Evolutionary conservation across 139 green algal species (phyloP), one percentile per base, ranked within the genome.

Genomic region (Chlorella ohadii): DNA sequence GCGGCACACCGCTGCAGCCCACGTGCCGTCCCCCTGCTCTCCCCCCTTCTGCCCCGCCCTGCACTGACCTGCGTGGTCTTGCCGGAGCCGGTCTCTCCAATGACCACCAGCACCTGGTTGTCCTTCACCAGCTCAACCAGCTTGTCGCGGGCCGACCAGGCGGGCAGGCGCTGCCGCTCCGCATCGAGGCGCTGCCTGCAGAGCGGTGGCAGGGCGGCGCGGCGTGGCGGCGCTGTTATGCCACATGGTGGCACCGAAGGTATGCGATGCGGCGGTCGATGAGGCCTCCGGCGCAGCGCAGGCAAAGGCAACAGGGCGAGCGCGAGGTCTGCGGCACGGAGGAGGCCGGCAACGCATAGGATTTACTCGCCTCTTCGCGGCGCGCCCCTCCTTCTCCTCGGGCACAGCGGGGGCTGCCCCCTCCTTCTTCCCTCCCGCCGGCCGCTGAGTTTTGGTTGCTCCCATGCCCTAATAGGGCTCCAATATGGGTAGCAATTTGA

Each of bases 51-150:
- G 5, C 19, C 59, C 59, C 28, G 38, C 33, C 28, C 66, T 13
- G 27, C 27, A 3, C 70, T 27, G 16, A 82, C 76, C 76, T 82
- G 59, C 4, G 96, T 98, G 0, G 96, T 97, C 85, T 98, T 98
- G 74, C 96, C 96, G 28, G 88, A 94, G 17, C 96, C 96, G 1
- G 96, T 89, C 84, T 98, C 95, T 0, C 94, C 95, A 13, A 98
- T 92, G 0, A 98, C 72, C 2, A 97, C 87, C 36, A 97, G 74
- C 12, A 87, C 88, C 11, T 84, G 76, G 72, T 93, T 79, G 6
- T 86, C 41, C 23, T 67, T 68, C 1, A 96, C 89, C 72, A 91
- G 79, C 59, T 88, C 27, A 19, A 98, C 20, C 5, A 98, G 88
- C 70, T 82, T 76, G 0, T 94, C 84, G 1, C 84, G 80, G 0